Base-by-base conservation (phyloP, 116 monocot genomes). In the Trichopus zeylanicus region DNA sequence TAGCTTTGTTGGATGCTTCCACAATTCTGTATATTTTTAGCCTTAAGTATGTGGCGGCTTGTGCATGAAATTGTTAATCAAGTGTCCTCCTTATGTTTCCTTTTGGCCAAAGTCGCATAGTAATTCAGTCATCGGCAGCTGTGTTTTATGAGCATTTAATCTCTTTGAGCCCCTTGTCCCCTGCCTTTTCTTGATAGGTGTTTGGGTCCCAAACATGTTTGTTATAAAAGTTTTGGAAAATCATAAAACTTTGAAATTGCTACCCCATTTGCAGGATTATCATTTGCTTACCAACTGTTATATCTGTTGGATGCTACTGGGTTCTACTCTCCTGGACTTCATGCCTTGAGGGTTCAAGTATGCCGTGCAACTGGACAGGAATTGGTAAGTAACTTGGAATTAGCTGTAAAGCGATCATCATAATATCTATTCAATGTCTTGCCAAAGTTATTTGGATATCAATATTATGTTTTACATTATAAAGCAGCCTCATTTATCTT, bases 311-410 rank as follows among this genome's bases (percentile, higher is more conserved):
- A 95, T 81, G 87, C 87, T 61, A 90, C 90, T 81, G 84, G 75
- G 24, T 95, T 84, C 60, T 95, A 87, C 62, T 75, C 49, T 62
- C 71, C 74, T 12, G 81, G 76, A 21, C 65, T 95, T 30, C 95
- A 95, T 77, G 72, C 66, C 26, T 78, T 95, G 26, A 84, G 90
- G 23, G 63, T 95, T 70, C 90, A 95, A 59, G 95, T 95, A 30
- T 95, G 77, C 46, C 95, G 95, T 63, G 90, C 95, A 59, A 90
- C 95, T 48, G 95, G 89, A 59, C 95, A 95, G 72, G 95, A 95
- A 70, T 54, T 89, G 95, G 95, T 95, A 84, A 5, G 58, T 26
- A 48, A 7, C 21, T 54, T 64, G 49, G 16, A 42, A 3, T 2
- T 42, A 15, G 8, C 12, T 42, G 13, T 42, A 15, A 42, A 42